Base-by-base conservation (phyloP, 106 monocot species). In the Allium sativum region DNA sequence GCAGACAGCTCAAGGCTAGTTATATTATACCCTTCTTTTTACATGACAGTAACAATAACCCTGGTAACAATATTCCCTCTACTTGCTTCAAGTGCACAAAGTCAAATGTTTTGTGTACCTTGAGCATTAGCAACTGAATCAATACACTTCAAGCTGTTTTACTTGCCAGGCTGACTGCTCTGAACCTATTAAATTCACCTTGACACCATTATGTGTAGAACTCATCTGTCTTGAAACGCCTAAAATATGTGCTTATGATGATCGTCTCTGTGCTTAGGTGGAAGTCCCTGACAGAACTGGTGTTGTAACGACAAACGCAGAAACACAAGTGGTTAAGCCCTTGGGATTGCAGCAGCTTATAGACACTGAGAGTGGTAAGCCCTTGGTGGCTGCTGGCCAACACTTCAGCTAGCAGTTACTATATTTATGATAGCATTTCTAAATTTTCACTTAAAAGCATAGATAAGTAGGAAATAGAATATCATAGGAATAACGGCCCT, bases 1-100 rank as follows among this genome's bases (percentile, higher is more conserved):
- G 95, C 56, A 83, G 81, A 76, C 95, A 95, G 46, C 79, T 95
- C 16, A 95, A 95, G 87, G 95, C 84, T 68, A 53, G 21, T 54
- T 51, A 18, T 5, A 52, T 60, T 3, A 1, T 31, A 31, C 31
- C 31, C 11, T 3, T 50, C 48, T 12, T 50, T 11, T 12, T 50
- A 50, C 48, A 50, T 50, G 13, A 11, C 8, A 50, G 11, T 50
- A 11, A 12, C 48, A 50, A 50, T 2, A 12, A 50, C 15, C 15
- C 13, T 12, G 15, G 48, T 50, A 0, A 50, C 15, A 50, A 50
- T 50, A 50, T 50, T 50, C 48, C 15, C 15, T 50, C 15, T 50
- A 50, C 11, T 50, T 50, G 3, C 48, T 50, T 31, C 31, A 5
- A 31, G 31, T 31, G 31, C 31, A 31, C 31, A 2, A 31, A 31